Base-by-base conservation (phyloP, 495 filamentous ascomycete genomes). In the Penicillium lagena region DNA sequence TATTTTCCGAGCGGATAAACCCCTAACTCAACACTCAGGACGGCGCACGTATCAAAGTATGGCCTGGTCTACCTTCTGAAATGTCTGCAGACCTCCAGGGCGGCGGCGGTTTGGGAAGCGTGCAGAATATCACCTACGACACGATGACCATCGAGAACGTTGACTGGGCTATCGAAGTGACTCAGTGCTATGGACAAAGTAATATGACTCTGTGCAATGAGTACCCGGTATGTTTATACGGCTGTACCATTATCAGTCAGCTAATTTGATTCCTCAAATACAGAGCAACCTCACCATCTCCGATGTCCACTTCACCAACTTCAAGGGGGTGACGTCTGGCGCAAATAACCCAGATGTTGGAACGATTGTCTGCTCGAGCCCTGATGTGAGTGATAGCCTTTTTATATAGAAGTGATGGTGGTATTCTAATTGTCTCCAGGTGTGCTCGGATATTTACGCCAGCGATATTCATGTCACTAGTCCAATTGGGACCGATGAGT, bases 1-100 rank as follows among this genome's bases (percentile, higher is more conserved):
- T 22, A 22, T 22, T 6, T 17, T 22, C 22, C 22, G 22, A 22
- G 4, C 22, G 22, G 1, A 22, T 22, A 22, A 22, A 22, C 22
- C 22, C 2, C 22, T 22, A 22, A 22, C 22, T 4, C 4, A 22
- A 4, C 22, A 6, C 6, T 33, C n/a, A 71, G 66, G 75, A 85
- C 49, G 81, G 82, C 38, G 83, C 81, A 8, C 80, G 82, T 35
- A 86, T 86, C 64, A 86, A 87, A 64, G 80, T 82, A 51, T 85
- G 81, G 81, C 79, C 81, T 2, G 79, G 79, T 35, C 56, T 66
- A 13, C 55, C 69, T 12, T 69, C 70, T 12, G 71, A 59, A 1
- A 52, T 79, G 15, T 76, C 69, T 7, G 72, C 68, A 14, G 77
- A 81, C 44, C 70, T 83, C 2, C 77, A 82, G 56, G 80, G 79